Percentiles rank a stretch among this genome's conserved stretches.
phyloP scores from a whole-genome alignment of 139 green algal genomes.

The Spirogloea muscicola region DNA sequence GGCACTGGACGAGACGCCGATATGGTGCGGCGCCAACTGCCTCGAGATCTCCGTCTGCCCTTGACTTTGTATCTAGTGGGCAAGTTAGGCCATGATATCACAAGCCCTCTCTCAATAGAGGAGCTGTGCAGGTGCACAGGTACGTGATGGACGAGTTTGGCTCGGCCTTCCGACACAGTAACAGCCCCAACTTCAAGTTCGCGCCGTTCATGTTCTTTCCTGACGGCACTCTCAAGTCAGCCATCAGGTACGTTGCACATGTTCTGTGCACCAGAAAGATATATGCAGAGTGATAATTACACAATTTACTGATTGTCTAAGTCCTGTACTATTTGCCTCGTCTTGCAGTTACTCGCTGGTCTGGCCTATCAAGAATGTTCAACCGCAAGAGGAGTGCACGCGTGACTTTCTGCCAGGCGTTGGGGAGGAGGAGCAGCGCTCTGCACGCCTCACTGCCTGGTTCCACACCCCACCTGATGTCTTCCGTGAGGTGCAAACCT shows the following conservation, averaged over 20 bases:
- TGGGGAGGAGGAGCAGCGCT: not conserved
- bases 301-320: no score
- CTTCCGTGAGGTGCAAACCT: not conserved
- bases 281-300: no score
- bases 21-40: no score
- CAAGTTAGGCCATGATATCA: no score
- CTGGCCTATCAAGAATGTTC: constrained; percentile 3
- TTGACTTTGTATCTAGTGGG: no score
- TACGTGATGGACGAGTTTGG: constrained; percentile 44
- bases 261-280: no score
- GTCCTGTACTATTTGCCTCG: no score
- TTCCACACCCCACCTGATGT: not conserved
- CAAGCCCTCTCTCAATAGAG: no score
- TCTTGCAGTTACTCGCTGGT: constrained; percentile 12
- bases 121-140: not conserved
- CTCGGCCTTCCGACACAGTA: constrained; percentile 23
- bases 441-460: not conserved
- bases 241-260: constrained; percentile 10
- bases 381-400: not conserved
- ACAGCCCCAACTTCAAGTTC: constrained; percentile 13
- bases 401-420: constrained; percentile 12
- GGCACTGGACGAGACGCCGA: constrained; percentile 12
- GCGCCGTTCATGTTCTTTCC: constrained; percentile 37
- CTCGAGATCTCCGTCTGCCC: no score
- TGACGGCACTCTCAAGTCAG: constrained; percentile 13